Evolutionary conservation across 1,284 basidiomycete species (phyloP), one percentile per base, ranked within the genome.

Genomic region (Ustilago lituana): DNA sequence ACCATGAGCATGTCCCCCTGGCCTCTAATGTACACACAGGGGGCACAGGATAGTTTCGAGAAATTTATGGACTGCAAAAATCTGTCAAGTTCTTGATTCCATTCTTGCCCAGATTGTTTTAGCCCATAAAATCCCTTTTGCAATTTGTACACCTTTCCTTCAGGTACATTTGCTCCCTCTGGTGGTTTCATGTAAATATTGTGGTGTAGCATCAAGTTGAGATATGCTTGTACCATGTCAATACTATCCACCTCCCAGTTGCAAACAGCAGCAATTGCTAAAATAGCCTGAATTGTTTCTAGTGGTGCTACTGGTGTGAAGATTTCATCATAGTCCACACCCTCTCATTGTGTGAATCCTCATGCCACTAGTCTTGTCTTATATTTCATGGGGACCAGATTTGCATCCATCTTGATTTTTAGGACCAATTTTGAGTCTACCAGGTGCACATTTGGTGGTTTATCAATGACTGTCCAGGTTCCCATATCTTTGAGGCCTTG

Each of bases 341-440:
- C 50, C 6, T n/a, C 7, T 20, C 24, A n/a, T 20, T 52, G 50
- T 6, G 37, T 31, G 32, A 52, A 43, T 10, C 50, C 50, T 39
- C 39, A 8, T 19, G 50, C 50, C 23, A 47, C 45, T 22, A 47
- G 12, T 23, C 45, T 35, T 36, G 45, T 32, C 45, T 47, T 47
- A 12, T 31, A 10, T 14, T 47, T 35, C 14, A 36, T 14, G 5
- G 32, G 22, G 11, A 23, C 5, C 6, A 15, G 19, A 12, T 22
- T 4, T 10, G 15, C 19, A 26, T 49, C 20, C 17, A 8, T 27
- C 23, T 49, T 49, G 3, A 19, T 26, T n/a, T 49, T 37, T 20
- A 26, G 22, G 9, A 41, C 39, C 20, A 20, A 24, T 24, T 41
- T 41, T 4, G 37, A 11, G 19, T 23, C 37, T 5, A 39, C 37